phyloP scores from a whole-genome alignment of 768 basidiomycete genomes.

The Auricularia heimuer region DNA sequence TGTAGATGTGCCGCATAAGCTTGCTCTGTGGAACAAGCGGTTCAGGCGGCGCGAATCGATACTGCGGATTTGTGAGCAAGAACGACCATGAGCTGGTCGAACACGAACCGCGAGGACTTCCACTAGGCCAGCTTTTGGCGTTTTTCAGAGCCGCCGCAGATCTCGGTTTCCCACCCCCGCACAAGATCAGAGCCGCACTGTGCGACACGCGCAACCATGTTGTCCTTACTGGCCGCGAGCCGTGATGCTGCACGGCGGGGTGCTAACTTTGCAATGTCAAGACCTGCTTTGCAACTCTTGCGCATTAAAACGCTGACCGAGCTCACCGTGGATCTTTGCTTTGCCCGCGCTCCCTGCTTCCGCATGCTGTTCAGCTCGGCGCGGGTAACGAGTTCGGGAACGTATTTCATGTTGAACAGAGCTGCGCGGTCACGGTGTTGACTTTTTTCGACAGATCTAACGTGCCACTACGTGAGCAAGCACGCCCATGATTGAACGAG shows the following conservation, averaged over 20 bases:
- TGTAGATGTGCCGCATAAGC: slow-evolving; percentile 90
- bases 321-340: no score
- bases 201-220: no score
- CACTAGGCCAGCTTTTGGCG: slow-evolving; percentile 94
- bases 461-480: slow-evolving; percentile 1
- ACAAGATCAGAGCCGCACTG: no score
- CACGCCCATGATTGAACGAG: slow-evolving; percentile 1
- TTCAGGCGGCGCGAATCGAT: slow-evolving; percentile 99
- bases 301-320: no score
- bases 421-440: slow-evolving; percentile 54
- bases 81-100: background rate
- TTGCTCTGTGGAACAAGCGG: slow-evolving; percentile 73
- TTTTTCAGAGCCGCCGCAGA: slow-evolving; percentile 71
- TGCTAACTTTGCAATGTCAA: no score
- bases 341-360: no score
- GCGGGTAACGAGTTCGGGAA: slow-evolving; percentile 89
- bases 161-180: slow-evolving; percentile 69
- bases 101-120: slow-evolving; percentile 63
- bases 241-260: no score
- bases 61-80: slow-evolving; percentile 20
- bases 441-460: slow-evolving; percentile 96
- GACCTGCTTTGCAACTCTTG: no score
- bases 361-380: slow-evolving; percentile 23
- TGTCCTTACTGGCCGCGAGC: slow-evolving; percentile 66
- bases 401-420: slow-evolving; percentile 90